A percentile compares a stretch with the other conserved stretches of the same genome.
Evolutionary conservation across 305 asterid genomes (phyloP).

Genomic region (Striga hermonthica): DNA sequence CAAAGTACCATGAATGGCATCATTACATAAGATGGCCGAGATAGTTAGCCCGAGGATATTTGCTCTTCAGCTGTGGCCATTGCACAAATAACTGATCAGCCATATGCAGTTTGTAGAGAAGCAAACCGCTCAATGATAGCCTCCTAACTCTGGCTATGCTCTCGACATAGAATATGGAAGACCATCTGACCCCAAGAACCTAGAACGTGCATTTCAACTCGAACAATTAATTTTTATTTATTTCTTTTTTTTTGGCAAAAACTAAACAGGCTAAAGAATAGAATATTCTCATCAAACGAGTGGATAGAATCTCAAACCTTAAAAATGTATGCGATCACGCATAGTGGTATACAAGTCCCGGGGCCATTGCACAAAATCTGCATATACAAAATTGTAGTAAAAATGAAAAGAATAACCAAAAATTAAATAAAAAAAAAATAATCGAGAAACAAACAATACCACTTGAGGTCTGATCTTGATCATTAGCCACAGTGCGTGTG

Average conservation of each 20-base stretch:
- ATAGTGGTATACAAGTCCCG: conserved; percentile 81
- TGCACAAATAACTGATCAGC: conserved; percentile 89
- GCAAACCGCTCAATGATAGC: conserved; percentile 78
- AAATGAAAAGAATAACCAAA: conserved; percentile 10
- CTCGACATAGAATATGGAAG: conserved; percentile 79
- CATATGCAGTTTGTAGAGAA: conserved; percentile 73
- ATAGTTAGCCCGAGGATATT: conserved; percentile 70
- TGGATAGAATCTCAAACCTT: conserved; percentile 41
- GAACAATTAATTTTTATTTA: no score
- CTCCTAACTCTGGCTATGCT: conserved; percentile 91
- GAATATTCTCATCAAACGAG: no score
- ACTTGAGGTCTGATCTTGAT: conserved; percentile 84
- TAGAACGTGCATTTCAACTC: conserved; percentile 40
- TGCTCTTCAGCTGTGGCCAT: conserved; percentile 76
- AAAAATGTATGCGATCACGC: conserved; percentile 63
- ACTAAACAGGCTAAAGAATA: no score
- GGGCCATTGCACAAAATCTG: conserved; percentile 96
- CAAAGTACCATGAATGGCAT: conserved; percentile 18
- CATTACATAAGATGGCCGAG: conserved; percentile 52
- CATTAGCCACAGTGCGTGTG: conserved; percentile 85
- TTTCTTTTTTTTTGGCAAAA: no score
- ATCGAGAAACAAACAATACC: conserved; percentile 42
- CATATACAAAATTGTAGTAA: conserved; percentile 14
- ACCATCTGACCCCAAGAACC: conserved; percentile 83
- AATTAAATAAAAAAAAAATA: background rate